Evolutionary conservation across 495 filamentous ascomycete species (phyloP), one percentile per base, ranked within the genome.

Genomic region (Apodospora peruviana): DNA sequence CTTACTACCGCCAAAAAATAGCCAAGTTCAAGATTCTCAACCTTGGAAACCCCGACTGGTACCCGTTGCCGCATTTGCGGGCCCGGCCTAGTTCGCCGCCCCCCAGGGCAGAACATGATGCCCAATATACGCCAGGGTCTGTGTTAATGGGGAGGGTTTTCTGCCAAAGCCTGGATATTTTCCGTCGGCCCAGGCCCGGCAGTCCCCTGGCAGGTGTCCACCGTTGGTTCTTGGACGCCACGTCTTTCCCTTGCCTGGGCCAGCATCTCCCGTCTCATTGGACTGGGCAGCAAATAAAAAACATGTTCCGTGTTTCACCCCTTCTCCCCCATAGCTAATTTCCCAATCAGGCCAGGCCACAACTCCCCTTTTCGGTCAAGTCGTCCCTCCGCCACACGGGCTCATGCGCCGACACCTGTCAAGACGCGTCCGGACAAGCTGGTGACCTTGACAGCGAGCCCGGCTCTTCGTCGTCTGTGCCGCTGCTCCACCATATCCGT

Each of bases 291-390:
- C n/a, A n/a, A n/a, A n/a, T 12, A 11, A 17, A 34, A 36, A 2
- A 7, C 25, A 7, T 46, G 19, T n/a, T 46, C 22, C 37, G n/a
- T 32, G 53, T 55, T 55, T 55, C 53, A 55, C 40, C 19, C 37
- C n/a, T 51, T 47, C 12, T 32, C 22, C 27, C 17, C 40, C 46
- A 24, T 17, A 35, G 34, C 8, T 27, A 47, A 51, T 55, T 51
- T 51, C 53, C 52, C 53, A 47, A 47, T 51, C 43, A 51, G 43
- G 53, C 35, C 43, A 34, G 38, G 53, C 53, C 53, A 55, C 47
- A 51, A 11, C n/a, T 5, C 14, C 39, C 19, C 21, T 41, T n/a
- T n/a, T n/a, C n/a, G n/a, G n/a, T n/a, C n/a, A n/a, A n/a, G n/a
- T n/a, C n/a, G n/a, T n/a, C n/a, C n/a, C n/a, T n/a, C n/a, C n/a